Evolutionary conservation across 495 filamentous ascomycete genomes (phyloP), one percentile per base, ranked within the genome.

Genomic region (Lasiosphaeria ovina): DNA sequence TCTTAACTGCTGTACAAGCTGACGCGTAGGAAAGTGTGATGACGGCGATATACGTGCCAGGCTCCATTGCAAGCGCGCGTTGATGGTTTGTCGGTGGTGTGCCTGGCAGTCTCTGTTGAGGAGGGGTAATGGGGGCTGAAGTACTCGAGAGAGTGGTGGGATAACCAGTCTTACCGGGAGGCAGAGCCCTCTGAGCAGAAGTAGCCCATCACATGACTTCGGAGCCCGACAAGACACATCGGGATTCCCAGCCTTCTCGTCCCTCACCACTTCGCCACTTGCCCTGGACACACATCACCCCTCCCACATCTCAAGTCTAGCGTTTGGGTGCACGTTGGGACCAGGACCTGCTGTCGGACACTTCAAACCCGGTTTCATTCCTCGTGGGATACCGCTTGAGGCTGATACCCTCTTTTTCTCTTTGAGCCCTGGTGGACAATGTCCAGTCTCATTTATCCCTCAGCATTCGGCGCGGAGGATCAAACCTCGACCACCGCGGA

Each of bases 31-130:
- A 51, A 44, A 61, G 32, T 4, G 55, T 38, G 42, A 52, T 52
- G 12, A 55, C 54, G 6, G 58, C 32, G 52, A 61, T 54, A 42
- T 61, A 61, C 3, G 58, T 55, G 0, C 58, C 58, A 3, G 58
- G 58, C 11, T 61, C 58, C 51, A 61, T 61, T 40, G 12, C 16
- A 5, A 47, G 24, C 24, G 12, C 12, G 44, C 44, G 0, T 9
- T 8, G 44, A 24, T 24, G 24, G 2, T 0, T 2, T 24, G 24
- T 24, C 24, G 24, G 24, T 24, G 24, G 24, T 24, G 24, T 24
- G 24, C 24, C 2, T 24, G 24, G 24, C 24, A 24, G 24, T 24
- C 24, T 24, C 24, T 24, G 24, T 24, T 24, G 24, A 24, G 24
- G 24, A 24, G 24, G 24, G 24, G 24, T 24, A 24, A 24, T 24